A percentile compares a stretch with the other conserved stretches of the same genome.
These are phyloP conservation scores for Cladophialophora psammophila DNA, from an alignment of 2,329 filamentous ascomycete species.

Conservation along the genomic window DNA sequence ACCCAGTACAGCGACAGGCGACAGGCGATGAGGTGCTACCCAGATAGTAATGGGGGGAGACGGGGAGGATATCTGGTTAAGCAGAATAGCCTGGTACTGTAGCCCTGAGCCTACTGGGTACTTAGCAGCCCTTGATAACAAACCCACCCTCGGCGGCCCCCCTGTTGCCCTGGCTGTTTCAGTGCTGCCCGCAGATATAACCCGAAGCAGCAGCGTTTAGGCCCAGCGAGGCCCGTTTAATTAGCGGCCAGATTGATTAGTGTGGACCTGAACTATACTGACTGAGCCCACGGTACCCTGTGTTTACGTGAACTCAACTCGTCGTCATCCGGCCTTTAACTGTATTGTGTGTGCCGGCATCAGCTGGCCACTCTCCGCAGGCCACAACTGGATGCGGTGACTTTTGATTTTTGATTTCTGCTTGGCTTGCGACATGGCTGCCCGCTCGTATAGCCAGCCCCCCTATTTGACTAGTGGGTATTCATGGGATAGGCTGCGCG, in stretches of 20 bases:
- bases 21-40: no score
- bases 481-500: neutral
- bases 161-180: no score
- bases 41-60: neutral
- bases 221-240: neutral
- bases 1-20: no score
- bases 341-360: neutral
- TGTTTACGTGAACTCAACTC: slow-evolving; percentile 6
- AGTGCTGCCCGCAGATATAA: neutral
- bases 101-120: neutral
- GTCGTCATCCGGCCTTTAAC: neutral
- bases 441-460: neutral
- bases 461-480: neutral
- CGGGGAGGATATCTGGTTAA: neutral
- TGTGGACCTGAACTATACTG: neutral
- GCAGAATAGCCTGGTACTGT: neutral
- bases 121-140: neutral
- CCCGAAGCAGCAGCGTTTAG: neutral
- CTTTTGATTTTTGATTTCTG: neutral
- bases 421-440: neutral
- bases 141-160: no score
- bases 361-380: neutral
- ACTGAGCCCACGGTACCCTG: neutral
- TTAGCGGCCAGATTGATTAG: neutral
- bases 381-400: slow-evolving; percentile 1